These are phyloP conservation scores for Petunia secreta DNA, from an alignment of 257 asterid species.

Conservation along the genomic window DNA sequence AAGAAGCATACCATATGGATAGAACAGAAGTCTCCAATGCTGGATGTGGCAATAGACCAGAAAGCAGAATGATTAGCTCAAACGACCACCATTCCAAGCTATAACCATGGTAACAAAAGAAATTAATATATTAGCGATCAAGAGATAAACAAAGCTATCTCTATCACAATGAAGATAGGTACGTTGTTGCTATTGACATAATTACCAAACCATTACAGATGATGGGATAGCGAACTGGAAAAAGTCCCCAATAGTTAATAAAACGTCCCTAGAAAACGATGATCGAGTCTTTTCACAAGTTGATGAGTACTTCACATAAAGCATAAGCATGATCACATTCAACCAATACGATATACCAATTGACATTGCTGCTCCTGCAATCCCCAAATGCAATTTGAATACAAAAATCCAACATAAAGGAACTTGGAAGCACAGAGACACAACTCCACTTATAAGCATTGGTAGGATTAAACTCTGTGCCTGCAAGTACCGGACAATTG, in stretches of 20 bases:
- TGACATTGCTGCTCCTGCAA: conserved; percentile 71
- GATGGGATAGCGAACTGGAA: conserved; percentile 73
- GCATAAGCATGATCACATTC: conserved; percentile 52
- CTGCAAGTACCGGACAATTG: conserved; percentile 69
- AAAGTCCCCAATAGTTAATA: conserved; percentile 55
- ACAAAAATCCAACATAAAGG: conserved; percentile 68
- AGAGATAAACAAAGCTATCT: not conserved
- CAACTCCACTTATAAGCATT: conserved; percentile 67
- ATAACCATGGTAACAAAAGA: not conserved
- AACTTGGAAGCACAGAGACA: conserved; percentile 60
- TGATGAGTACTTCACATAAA: conserved; percentile 61
- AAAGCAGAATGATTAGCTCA: conserved; percentile 66
- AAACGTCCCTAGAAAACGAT: conserved; percentile 49
- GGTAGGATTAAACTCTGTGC: conserved; percentile 74
- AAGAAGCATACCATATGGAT: conserved; percentile 57
- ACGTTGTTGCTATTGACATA: not conserved
- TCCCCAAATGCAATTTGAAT: conserved; percentile 62
- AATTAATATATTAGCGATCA: not conserved
- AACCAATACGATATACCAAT: conserved; percentile 78
- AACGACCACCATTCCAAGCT: conserved; percentile 89
- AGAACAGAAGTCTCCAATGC: conserved; percentile 73
- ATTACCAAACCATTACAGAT: conserved; percentile 86
- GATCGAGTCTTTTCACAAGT: conserved; percentile 51
- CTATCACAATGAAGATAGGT: not conserved
- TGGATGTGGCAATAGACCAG: conserved; percentile 86